Evolutionary conservation across 371 early-diverging fungal genomes (phyloP).

Genomic region (Phascolomyces articulosus): DNA sequence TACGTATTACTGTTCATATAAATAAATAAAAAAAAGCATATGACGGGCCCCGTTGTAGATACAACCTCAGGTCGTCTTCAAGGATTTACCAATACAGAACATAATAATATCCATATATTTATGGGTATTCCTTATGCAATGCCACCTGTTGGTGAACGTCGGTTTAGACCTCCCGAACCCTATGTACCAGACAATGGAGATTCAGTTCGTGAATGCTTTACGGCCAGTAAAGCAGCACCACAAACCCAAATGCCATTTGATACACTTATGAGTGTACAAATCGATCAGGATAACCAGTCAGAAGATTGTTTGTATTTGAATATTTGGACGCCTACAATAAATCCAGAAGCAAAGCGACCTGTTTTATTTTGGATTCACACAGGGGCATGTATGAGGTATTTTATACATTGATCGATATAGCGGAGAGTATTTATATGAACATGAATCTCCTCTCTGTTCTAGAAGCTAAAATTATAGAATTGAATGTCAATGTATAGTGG

Average conservation of each 20-base stretch:
- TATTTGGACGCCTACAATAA: constrained; percentile 29
- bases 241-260: constrained; percentile 43
- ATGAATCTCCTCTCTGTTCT: too few relatives aligned
- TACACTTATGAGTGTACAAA: constrained; percentile 32
- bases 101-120: constrained; percentile 27
- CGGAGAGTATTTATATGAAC: too few relatives aligned
- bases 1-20: background rate
- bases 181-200: constrained; percentile 12
- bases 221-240: constrained; percentile 31
- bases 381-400: constrained; percentile 36
- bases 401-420: too few relatives aligned
- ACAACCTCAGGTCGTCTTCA: constrained; percentile 31
- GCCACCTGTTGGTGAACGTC: constrained; percentile 33
- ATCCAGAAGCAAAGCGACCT: constrained; percentile 22
- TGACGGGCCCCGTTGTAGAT: constrained; percentile 3
- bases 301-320: constrained; percentile 46
- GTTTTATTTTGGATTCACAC: constrained; percentile 44
- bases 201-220: constrained; percentile 18
- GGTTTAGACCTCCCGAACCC: constrained; percentile 31
- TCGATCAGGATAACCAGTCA: constrained; percentile 32
- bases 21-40: background rate
- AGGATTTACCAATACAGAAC: constrained; percentile 25
- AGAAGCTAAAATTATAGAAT: too few relatives aligned
- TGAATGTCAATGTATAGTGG: too few relatives aligned
- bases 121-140: constrained; percentile 42